Conservation (phyloP, 179 eudicot genomes). For the Sideroxylon spinosum region DNA sequence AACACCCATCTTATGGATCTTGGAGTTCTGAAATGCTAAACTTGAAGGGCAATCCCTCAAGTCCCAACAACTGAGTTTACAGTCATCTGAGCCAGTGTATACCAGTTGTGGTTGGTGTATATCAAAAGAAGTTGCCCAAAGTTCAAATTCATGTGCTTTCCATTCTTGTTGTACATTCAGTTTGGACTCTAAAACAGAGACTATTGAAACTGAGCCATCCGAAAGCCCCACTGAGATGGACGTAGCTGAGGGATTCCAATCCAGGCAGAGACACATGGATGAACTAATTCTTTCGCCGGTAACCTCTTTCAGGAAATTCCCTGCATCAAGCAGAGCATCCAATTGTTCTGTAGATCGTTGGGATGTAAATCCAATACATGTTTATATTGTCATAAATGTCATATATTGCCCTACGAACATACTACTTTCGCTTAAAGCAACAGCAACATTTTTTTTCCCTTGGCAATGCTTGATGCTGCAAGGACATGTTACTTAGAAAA, state of each 20-base stretch:
- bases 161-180: conserved; percentile 49
- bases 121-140: conserved; percentile 87
- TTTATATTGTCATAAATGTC: not conserved
- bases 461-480: not conserved
- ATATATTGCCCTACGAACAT: not conserved
- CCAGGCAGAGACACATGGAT: conserved; percentile 89
- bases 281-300: conserved; percentile 56
- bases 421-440: not conserved
- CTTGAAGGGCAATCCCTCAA: conserved; percentile 47
- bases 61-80: conserved; percentile 86
- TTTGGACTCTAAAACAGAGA: conserved; percentile 55
- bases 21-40: conserved; percentile 67
- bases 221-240: conserved; percentile 75
- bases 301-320: conserved; percentile 43
- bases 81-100: conserved; percentile 93
- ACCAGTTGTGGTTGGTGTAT: conserved; percentile 70
- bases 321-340: conserved; percentile 28
- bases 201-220: conserved; percentile 72
- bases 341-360: not conserved
- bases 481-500: not conserved
- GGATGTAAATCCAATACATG: not conserved
- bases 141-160: conserved; percentile 93
- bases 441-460: not conserved
- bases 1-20: conserved; percentile 77
- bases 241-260: conserved; percentile 72